phyloP scores from a whole-genome alignment of 2,329 filamentous ascomycete species.

The Sordariomycetes sp. region DNA sequence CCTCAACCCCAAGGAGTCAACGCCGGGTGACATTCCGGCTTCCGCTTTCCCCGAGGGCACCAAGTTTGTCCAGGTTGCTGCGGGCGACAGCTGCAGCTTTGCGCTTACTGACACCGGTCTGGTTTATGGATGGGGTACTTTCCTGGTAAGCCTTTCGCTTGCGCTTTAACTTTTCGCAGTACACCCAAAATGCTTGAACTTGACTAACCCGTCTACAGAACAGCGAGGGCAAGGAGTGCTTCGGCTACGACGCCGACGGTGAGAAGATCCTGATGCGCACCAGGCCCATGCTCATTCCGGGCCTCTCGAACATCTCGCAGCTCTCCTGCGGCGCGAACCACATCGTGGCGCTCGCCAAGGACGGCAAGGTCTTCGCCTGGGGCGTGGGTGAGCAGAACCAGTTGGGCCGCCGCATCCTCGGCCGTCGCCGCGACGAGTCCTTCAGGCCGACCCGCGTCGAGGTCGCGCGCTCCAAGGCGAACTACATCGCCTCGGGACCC shows the following conservation, averaged over 20 bases:
- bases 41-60: conserved; percentile 47
- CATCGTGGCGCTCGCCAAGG: conserved; percentile 51
- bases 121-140: conserved; percentile 77
- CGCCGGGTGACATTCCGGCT: conserved; percentile 46
- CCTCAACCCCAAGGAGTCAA: conserved; percentile 63
- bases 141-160: conserved; percentile 28
- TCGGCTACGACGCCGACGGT: conserved; percentile 1
- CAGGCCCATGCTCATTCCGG: conserved; percentile 40
- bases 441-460: conserved; percentile 25
- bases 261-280: conserved; percentile 34
- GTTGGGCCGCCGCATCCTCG: conserved; percentile 43
- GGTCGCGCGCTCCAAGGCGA: conserved; percentile 46
- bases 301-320: conserved; percentile 51
- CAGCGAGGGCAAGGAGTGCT: conserved; percentile 33
- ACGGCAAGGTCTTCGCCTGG: conserved; percentile 56
- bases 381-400: conserved; percentile 57
- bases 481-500: conserved; percentile 46
- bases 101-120: conserved; percentile 61
- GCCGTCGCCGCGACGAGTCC: conserved; percentile 28
- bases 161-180: neutral
- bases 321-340: conserved; percentile 60
- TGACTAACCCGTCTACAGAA: conserved; percentile 18
- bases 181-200: neutral
- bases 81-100: conserved; percentile 64
- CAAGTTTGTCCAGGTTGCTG: conserved; percentile 49